Evolutionary conservation across 2,329 filamentous ascomycete species (phyloP), one percentile per base, ranked within the genome.

Genomic region (Geosmithia putterillii): DNA sequence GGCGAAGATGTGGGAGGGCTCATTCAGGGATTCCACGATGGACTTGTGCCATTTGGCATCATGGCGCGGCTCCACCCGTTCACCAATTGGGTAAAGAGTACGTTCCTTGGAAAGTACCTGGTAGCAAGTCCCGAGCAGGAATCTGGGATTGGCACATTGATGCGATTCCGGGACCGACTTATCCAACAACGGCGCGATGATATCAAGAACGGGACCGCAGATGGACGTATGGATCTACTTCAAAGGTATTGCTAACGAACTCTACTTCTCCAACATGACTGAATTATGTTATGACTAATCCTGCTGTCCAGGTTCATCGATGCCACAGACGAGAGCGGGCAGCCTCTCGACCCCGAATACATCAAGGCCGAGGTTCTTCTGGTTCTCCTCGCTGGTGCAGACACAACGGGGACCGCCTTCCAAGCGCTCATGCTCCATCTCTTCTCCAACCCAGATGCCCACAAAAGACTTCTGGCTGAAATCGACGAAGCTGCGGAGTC

Each of bases 101-200:
- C 71, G 0, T 71, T 65, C 49, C 42, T 75, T 25, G 62, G 61
- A 12, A 69, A 72, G 46, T 73, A 70, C 49, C 59, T 76, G 2
- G 68, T 46, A 17, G 70, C 73, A 8, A 69, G 57, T 32, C 71
- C 73, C 0, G 65, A 73, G 40, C 66, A 78, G 28, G 56, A 73
- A 35, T 68, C 63, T 12, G 74, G 73, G 1, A 73, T 77, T 28
- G 73, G 73, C 1, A 67, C 65, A 1, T 51, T 77, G 44, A 77
- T 78, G 71, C 62, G 70, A 8, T 77, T 76, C 54, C 69, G 73
- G 4, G 74, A 79, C 48, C 62, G 63, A 21, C 61, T 78, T 2
- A 66, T 78, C 44, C 52, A 57, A 19, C 57, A 74, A 47, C 64
- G 74, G 1, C 56, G 67, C 20, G 54, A 62, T 21, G 69, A 74